Conservation (phyloP, 2,329 filamentous ascomycete genomes). For the Epichloe sylvatica region DNA sequence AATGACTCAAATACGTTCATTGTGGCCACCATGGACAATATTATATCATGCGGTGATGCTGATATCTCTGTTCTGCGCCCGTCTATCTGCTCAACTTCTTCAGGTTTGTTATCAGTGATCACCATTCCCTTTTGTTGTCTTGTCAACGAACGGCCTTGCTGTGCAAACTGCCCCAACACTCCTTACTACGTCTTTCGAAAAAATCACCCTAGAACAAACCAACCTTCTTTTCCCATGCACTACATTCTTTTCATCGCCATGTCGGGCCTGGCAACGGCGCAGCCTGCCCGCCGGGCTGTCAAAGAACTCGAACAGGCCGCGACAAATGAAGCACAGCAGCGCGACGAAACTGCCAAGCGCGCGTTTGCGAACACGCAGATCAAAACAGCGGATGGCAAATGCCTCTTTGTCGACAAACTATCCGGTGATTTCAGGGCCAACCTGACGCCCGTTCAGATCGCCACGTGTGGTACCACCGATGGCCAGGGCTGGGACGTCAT, state of each 20-base stretch:
- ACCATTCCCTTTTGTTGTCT: neutral
- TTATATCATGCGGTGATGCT: neutral
- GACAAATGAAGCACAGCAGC: conserved; percentile 30
- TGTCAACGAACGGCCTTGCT: neutral
- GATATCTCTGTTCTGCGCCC: too few species aligned
- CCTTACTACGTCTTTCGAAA: neutral
- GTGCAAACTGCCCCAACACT: neutral
- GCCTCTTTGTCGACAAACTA: conserved; percentile 31
- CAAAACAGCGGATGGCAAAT: conserved; percentile 29
- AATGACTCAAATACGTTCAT: too few species aligned
- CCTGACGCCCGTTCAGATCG: conserved; percentile 31
- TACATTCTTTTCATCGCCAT: neutral
- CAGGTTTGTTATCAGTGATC: neutral
- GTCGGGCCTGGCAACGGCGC: neutral
- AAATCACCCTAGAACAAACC: neutral
- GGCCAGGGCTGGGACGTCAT: conserved; percentile 35
- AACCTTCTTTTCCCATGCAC: neutral
- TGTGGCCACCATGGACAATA: neutral
- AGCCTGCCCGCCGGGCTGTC: conserved; percentile 13
- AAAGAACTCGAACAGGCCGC: conserved; percentile 28
- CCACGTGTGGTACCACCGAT: conserved; percentile 26
- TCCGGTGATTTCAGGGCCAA: conserved; percentile 36
- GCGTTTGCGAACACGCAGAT: conserved; percentile 31
- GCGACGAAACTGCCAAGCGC: conserved; percentile 29
- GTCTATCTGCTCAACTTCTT: too few species aligned